These are phyloP conservation scores for Akebia trifoliata DNA, from an alignment of 164 flowering plant genomes.

Conservation along the genomic window DNA sequence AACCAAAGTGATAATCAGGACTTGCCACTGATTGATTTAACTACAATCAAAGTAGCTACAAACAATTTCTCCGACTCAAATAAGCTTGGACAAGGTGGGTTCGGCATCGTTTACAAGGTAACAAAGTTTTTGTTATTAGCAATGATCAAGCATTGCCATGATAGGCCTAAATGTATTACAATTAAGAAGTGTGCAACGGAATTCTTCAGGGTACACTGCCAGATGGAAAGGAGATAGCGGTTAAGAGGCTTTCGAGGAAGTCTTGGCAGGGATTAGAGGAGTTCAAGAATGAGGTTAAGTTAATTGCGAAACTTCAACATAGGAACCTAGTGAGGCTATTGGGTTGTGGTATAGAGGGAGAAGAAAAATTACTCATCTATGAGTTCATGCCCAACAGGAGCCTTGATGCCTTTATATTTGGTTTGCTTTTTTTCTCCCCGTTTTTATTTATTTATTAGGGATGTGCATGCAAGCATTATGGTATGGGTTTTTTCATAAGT, in stretches of 20 bases:
- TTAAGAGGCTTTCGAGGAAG: constrained; percentile 22
- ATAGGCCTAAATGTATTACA: background rate
- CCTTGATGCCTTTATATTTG: constrained; percentile 25
- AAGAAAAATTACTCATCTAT: constrained; percentile 23
- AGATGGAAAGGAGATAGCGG: constrained; percentile 21
- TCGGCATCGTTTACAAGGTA: constrained; percentile 30
- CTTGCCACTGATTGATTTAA: constrained; percentile 19
- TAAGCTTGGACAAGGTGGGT: constrained; percentile 36
- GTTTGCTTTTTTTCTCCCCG: constrained; percentile 1
- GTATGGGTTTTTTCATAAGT: no score
- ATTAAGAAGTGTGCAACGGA: background rate
- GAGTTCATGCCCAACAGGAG: constrained; percentile 32
- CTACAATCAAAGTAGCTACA: constrained; percentile 17
- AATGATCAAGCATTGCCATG: background rate
- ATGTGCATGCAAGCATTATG: no score
- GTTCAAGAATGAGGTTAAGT: constrained; percentile 23
- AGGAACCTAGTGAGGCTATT: constrained; percentile 24
- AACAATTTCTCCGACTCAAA: constrained; percentile 23
- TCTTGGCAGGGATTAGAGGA: constrained; percentile 28
- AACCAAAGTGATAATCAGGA: constrained; percentile 7
- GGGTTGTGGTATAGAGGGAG: constrained; percentile 20
- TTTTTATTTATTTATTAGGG: background rate
- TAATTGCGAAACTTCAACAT: constrained; percentile 30
- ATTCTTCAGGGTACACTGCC: constrained; percentile 14
- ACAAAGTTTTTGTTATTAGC: background rate